Evolutionary conservation across 768 basidiomycete species (phyloP).

Genomic region (Trametes meyenii): DNA sequence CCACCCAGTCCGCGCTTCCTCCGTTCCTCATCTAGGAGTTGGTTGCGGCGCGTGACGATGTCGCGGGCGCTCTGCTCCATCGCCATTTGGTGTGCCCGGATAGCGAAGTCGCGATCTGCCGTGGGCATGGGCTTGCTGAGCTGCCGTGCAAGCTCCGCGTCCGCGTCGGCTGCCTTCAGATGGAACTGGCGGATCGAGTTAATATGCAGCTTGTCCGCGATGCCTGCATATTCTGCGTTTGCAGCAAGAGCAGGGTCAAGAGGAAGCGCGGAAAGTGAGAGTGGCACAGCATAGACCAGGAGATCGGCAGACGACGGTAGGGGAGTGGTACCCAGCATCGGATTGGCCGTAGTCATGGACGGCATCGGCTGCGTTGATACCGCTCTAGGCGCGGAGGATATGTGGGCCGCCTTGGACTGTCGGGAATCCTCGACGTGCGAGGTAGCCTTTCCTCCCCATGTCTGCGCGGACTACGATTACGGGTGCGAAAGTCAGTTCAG

Average conservation of each 20-base stretch:
- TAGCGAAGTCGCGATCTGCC: constrained; percentile 11
- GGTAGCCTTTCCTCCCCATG: constrained; percentile 1
- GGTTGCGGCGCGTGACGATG: constrained; percentile 10
- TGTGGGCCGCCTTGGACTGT: background rate
- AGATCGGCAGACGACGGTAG: background rate
- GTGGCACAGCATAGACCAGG: constrained; percentile 12
- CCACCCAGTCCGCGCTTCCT: constrained; percentile 12
- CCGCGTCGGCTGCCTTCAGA: constrained; percentile 48
- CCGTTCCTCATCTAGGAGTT: constrained; percentile 4
- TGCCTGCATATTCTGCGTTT: constrained; percentile 43
- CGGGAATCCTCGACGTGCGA: constrained; percentile 15
- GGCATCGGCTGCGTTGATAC: too few species aligned
- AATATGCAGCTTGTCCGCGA: constrained; percentile 48
- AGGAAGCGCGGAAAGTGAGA: constrained; percentile 3
- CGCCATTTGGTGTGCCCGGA: constrained; percentile 16
- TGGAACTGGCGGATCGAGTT: constrained; percentile 48
- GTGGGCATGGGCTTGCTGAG: constrained; percentile 17
- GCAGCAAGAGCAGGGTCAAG: constrained; percentile 20
- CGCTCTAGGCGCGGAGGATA: background rate
- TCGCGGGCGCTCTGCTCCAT: constrained; percentile 25
- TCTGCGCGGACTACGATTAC: background rate
- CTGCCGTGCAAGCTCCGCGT: constrained; percentile 52
- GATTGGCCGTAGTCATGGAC: too few species aligned
- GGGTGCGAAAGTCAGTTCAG: background rate
- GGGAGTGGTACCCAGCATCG: too few species aligned